These are phyloP conservation scores for Gossypium lobatum DNA, from an alignment of 441 rosid genomes.

Conservation along the genomic window DNA sequence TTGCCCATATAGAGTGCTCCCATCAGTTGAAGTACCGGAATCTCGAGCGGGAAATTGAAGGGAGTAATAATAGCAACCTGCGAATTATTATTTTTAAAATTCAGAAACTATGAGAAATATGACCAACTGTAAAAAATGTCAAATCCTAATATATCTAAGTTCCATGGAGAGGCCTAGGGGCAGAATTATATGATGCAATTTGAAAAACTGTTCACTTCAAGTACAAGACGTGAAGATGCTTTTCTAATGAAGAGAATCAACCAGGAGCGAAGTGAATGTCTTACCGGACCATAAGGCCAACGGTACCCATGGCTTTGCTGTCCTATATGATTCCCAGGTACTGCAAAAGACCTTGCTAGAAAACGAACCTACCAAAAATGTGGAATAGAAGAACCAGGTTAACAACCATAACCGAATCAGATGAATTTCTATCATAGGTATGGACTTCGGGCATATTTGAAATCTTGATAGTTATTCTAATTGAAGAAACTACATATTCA, in stretches of 20 bases:
- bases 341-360: slow-evolving; percentile 80
- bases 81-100: slow-evolving; percentile 11
- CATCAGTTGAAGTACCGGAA: slow-evolving; percentile 94
- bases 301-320: slow-evolving; percentile 95
- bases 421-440: neutral
- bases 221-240: slow-evolving; percentile 1
- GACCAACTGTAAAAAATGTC: neutral
- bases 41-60: slow-evolving; percentile 95
- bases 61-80: slow-evolving; percentile 96
- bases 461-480: neutral
- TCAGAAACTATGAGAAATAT: neutral
- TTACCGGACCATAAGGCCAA: slow-evolving; percentile 99
- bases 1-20: slow-evolving; percentile 98
- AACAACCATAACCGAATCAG: neutral
- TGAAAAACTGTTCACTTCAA: neutral
- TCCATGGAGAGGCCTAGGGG: neutral
- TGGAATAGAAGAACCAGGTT: neutral
- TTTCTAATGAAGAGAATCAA: slow-evolving; percentile 5
- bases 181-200: slow-evolving; percentile 1
- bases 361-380: slow-evolving; percentile 66
- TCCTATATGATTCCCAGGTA: slow-evolving; percentile 94
- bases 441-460: neutral
- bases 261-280: slow-evolving; percentile 25
- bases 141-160: slow-evolving; percentile 1
- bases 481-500: neutral